Base-by-base conservation (phyloP, 2,329 filamentous ascomycete species). In the Calonectria naviculata region DNA sequence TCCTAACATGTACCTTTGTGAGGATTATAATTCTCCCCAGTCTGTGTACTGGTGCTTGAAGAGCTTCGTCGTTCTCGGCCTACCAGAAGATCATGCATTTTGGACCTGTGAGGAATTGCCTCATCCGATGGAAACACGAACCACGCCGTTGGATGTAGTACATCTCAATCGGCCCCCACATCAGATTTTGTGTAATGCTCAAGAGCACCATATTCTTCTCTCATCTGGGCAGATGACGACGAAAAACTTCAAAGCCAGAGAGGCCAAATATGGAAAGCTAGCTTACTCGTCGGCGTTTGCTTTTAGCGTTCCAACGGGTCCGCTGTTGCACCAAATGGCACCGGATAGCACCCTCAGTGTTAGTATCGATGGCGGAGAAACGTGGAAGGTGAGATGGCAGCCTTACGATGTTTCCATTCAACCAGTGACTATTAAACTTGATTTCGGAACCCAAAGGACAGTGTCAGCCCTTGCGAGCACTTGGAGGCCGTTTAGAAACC, bases 1-100 rank as follows among this genome's bases (percentile, higher is more conserved):
- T 61, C 79, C 80, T 24, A 89, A 89, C 73, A 88, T 88, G 84
- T 89, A 86, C 72, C 83, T 89, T 81, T 81, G 82, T 63, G 88
- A 90, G 75, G 85, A 88, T 71, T 89, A 89, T 77, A 89, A 89
- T 75, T 89, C 87, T 1, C 86, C 87, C 0, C 87, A 89, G 71
- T 89, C 87, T 0, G 81, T 84, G 0, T 89, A 89, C 73, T 89
- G 87, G 88, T 85, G 84, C n/a, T 75, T 89, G 42, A 89, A 89
- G 73, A 84, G 84, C 0, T 83, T 89, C 8, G 76, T 88, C 2
- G 83, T 82, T 0, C 72, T 88, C 0, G 80, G 79, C 0, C 73
- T 89, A 0, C 75, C 81, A 0, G 68, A 75, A 8, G 70, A 74
- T 74, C 76, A 1, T 74, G 77, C 0, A 3, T 75, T 75, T 10